phyloP scores from a whole-genome alignment of 75 land plant genomes.

The Pseudotsuga menziesii region DNA sequence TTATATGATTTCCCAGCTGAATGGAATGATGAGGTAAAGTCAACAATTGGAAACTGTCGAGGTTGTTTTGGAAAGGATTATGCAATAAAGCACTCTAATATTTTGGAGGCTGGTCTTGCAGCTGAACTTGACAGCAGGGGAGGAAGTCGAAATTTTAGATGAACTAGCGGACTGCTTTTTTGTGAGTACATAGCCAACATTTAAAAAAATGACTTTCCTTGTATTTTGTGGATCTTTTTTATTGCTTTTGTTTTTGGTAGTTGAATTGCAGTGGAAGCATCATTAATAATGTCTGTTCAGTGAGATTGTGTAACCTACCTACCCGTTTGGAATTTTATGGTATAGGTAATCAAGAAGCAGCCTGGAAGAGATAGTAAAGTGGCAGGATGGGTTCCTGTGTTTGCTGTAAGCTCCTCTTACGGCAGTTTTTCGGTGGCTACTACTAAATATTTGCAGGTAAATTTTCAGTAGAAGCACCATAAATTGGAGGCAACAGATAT shows the following conservation, averaged over 20 bases:
- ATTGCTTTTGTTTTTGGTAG: neutral
- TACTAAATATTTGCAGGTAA: too few relatives aligned
- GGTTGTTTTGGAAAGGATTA: neutral
- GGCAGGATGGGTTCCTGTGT: conserved; percentile 91
- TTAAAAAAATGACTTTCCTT: neutral
- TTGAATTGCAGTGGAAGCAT: neutral
- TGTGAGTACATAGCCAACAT: conserved; percentile 38
- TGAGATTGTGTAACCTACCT: neutral
- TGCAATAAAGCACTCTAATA: conserved; percentile 4
- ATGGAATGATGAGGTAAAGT: conserved; percentile 95
- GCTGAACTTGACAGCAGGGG: conserved; percentile 88
- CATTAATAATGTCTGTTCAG: neutral
- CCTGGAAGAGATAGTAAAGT: conserved; percentile 95
- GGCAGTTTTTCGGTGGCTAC: too few relatives aligned
- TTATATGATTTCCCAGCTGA: conserved; percentile 97
- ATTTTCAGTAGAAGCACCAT: too few relatives aligned
- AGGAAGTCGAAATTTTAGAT: conserved; percentile 92
- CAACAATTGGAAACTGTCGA: neutral
- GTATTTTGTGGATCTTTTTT: neutral
- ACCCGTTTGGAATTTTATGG: neutral
- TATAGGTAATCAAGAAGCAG: conserved; percentile 89
- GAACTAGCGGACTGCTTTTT: conserved; percentile 98
- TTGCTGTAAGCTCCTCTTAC: conserved; percentile 55
- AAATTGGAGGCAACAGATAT: too few relatives aligned
- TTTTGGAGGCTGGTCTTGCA: conserved; percentile 25